phyloP scores from a whole-genome alignment of 2,329 filamentous ascomycete species.

The Coniochaeta sp. region DNA sequence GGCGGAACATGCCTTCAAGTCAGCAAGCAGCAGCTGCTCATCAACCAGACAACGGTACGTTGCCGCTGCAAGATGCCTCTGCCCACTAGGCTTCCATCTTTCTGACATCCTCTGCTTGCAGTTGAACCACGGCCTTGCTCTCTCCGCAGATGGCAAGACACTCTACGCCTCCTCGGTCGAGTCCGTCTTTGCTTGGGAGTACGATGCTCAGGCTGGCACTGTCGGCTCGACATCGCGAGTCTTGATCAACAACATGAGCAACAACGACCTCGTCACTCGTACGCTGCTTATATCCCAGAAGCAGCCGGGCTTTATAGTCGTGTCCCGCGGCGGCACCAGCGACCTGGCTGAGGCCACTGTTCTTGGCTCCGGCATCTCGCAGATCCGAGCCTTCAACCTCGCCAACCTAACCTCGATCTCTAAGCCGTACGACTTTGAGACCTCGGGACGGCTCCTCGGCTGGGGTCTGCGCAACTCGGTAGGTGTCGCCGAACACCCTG shows the following conservation, averaged over 20 bases:
- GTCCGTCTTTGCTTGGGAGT: constrained; percentile 51
- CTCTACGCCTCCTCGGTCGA: constrained; percentile 45
- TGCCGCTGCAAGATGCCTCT: not conserved
- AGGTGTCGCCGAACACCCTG: constrained; percentile 57
- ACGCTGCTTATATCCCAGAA: constrained; percentile 51
- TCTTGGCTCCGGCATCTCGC: constrained; percentile 44
- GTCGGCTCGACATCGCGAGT: constrained; percentile 30
- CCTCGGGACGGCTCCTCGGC: constrained; percentile 41
- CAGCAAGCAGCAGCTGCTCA: constrained; percentile 24
- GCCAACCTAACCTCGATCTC: constrained; percentile 16
- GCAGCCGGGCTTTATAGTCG: constrained; percentile 46
- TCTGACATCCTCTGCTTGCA: constrained; percentile 9
- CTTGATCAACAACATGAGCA: constrained; percentile 51
- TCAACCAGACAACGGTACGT: constrained; percentile 28
- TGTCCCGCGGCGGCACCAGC: constrained; percentile 50
- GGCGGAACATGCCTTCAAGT: constrained; percentile 32
- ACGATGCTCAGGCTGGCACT: constrained; percentile 42
- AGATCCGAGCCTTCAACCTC: constrained; percentile 45
- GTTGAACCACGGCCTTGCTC: constrained; percentile 42
- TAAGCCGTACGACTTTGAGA: constrained; percentile 35
- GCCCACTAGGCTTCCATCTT: not conserved
- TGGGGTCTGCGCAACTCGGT: constrained; percentile 71
- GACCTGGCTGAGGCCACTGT: constrained; percentile 40
- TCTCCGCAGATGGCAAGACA: constrained; percentile 36
- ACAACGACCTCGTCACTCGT: constrained; percentile 51